Evolutionary conservation across 257 asterid genomes (phyloP), one percentile per base, ranked within the genome.

Genomic region (Solanum lycopersicoides): DNA sequence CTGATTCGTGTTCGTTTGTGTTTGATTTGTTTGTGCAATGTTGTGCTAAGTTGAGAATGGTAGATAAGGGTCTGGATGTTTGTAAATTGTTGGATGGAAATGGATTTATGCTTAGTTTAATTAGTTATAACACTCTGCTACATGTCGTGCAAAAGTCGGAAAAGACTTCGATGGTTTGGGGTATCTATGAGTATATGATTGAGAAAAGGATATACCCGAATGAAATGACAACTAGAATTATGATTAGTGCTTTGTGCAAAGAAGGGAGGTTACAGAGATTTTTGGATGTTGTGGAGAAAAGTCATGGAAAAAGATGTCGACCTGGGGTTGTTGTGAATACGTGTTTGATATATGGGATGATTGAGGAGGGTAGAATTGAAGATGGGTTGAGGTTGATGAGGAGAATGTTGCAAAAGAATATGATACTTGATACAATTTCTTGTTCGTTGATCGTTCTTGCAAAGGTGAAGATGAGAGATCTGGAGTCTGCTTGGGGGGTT

Each of bases 1-100:
- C 87, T 75, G 95, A 90, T 88, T 95, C 98, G 15, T 89, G 90
- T 28, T 95, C 98, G 12, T 90, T 96, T 85, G 97, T 93, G 91
- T 94, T 94, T 76, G 98, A 95, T 88, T 92, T 96, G 92, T 94
- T 94, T 87, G 72, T 96, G 37, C 98, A 91, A 89, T 89, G 92
- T 68, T 96, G 98, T 89, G 96, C 97, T 2, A 96, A 92, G 90
- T 91, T 94, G 91, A 93, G 98, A 90, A 88, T 93, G 79, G 34
- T 92, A 44, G 97, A 92, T 89, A 91, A 59, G 83, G 75, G 87
- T 88, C 75, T 93, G 80, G 93, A 88, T 88, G 93, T 92, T 59
- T 93, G 94, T 89, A 90, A 91, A 86, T 66, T 88, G 65, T 72
- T 96, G 93, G 91, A 86, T 89, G 94, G 86, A 85, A 89, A 86